These are phyloP conservation scores for Erythrophleum fordii DNA, from an alignment of 306 rosid species.

Conservation along the genomic window DNA sequence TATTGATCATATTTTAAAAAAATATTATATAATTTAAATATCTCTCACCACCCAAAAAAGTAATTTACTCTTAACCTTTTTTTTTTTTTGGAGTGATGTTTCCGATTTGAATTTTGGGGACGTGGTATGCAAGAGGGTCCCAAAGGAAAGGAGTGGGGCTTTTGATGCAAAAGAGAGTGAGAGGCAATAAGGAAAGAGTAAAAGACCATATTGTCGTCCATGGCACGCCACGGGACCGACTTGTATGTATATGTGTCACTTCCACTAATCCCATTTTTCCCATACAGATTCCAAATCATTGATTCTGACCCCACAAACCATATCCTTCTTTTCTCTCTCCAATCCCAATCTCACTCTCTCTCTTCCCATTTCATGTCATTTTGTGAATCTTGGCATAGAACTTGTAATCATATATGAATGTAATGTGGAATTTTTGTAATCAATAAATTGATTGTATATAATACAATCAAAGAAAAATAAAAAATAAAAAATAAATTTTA, in stretches of 20 bases:
- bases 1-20: no score
- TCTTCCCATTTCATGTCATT: slow-evolving; percentile 33
- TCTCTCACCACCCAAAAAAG: no score
- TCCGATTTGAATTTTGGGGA: not conserved
- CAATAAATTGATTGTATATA: no score
- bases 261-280: slow-evolving; percentile 49
- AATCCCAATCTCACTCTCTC: slow-evolving; percentile 6
- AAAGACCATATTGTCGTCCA: slow-evolving; percentile 58
- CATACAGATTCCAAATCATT: slow-evolving; percentile 54
- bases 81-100: not conserved
- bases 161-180: slow-evolving; percentile 42
- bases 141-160: slow-evolving; percentile 30
- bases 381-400: slow-evolving; percentile 41
- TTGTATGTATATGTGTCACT: slow-evolving; percentile 26
- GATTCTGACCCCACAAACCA: slow-evolving; percentile 54
- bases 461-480: no score
- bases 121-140: slow-evolving; percentile 23
- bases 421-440: no score
- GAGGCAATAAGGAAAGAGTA: slow-evolving; percentile 16
- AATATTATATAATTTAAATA: no score
- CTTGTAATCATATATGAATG: not conserved
- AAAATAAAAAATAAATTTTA: no score
- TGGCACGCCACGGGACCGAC: slow-evolving; percentile 67
- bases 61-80: no score
- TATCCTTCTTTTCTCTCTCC: slow-evolving; percentile 44